Conservation (phyloP, 2,329 filamentous ascomycete genomes). For the Claviceps sp. region DNA sequence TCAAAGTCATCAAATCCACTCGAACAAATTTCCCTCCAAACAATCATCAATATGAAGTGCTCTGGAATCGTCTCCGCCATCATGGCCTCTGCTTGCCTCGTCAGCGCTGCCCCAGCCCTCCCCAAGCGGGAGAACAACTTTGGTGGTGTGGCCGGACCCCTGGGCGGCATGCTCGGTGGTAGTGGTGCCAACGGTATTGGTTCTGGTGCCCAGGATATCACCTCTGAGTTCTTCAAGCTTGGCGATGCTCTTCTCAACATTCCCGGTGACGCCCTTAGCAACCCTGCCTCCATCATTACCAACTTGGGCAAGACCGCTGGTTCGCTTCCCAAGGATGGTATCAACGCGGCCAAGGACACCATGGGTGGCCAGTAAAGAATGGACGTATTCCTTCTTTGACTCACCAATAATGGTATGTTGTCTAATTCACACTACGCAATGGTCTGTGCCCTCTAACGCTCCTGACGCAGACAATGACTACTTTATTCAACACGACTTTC, state of each 20-base stretch:
- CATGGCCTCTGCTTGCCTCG: conserved; percentile 1
- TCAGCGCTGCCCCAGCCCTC: conserved; percentile 1
- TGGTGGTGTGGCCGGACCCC: background rate
- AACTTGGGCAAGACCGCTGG: background rate
- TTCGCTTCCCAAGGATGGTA: background rate
- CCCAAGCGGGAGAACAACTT: conserved; percentile 4
- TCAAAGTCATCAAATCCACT: background rate
- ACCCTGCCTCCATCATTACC: background rate
- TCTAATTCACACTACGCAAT: too few relatives aligned
- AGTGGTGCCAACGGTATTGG: background rate
- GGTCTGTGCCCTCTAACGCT: too few relatives aligned
- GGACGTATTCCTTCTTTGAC: too few relatives aligned
- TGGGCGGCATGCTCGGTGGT: background rate
- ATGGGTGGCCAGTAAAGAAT: background rate
- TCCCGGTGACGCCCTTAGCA: conserved; percentile 5
- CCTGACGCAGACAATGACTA: background rate
- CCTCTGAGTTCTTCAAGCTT: conserved; percentile 7
- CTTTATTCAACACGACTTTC: too few relatives aligned
- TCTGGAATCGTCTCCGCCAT: background rate
- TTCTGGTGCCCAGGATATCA: conserved; percentile 1
- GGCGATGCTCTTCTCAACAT: conserved; percentile 9
- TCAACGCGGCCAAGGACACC: background rate
- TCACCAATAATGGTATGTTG: background rate
- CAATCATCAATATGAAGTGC: conserved; percentile 1
- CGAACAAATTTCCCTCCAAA: background rate